A percentile compares a stretch with the other conserved stretches of the same genome.
These are phyloP conservation scores for Penicillium sp. DNA, from an alignment of 2,329 filamentous ascomycete species.

Conservation along the genomic window DNA sequence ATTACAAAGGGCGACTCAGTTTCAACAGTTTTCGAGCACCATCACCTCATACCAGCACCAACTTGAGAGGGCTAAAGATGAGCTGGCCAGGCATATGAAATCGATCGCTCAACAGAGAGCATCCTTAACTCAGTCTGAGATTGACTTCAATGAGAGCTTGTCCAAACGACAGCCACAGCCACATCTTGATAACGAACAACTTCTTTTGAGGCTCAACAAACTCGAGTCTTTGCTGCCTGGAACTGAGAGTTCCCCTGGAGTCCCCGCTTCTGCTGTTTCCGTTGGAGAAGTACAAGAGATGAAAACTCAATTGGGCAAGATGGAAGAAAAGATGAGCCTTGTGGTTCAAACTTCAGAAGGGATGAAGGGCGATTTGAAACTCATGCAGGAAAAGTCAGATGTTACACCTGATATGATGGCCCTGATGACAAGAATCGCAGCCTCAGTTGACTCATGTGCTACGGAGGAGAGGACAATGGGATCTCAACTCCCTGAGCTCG, in stretches of 20 bases:
- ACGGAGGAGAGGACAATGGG: background rate
- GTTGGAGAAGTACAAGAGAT: too few relatives aligned
- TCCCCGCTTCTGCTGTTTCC: too few relatives aligned
- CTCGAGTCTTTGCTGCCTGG: constrained; percentile 19
- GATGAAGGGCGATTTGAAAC: too few relatives aligned
- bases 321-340: background rate
- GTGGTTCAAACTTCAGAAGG: too few relatives aligned
- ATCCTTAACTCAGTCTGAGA: background rate
- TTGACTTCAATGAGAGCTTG: background rate
- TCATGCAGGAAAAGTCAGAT: background rate
- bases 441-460: background rate
- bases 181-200: background rate
- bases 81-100: constrained; percentile 1
- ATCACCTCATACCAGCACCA: constrained; percentile 21
- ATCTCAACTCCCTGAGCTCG: background rate
- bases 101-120: background rate
- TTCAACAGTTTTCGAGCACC: constrained; percentile 26
- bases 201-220: constrained; percentile 13
- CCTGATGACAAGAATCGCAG: background rate
- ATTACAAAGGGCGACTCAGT: constrained; percentile 30
- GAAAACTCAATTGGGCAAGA: background rate
- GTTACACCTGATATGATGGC: background rate
- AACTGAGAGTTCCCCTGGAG: background rate
- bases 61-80: constrained; percentile 10
- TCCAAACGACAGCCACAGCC: background rate